These are phyloP conservation scores for Fusarium compactum DNA, from an alignment of 2,329 filamentous ascomycete species.

Conservation along the genomic window DNA sequence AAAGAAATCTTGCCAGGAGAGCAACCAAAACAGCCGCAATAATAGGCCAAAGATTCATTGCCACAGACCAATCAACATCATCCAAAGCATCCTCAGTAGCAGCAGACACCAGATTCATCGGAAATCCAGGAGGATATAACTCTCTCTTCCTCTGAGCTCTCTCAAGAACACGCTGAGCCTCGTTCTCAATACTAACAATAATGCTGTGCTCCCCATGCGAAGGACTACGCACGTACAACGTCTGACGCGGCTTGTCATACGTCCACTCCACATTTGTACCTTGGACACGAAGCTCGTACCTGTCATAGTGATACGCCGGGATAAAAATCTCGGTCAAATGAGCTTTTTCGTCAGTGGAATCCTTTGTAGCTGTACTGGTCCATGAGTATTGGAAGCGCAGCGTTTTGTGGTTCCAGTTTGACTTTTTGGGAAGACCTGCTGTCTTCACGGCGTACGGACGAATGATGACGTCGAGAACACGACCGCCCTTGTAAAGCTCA, in stretches of 20 bases:
- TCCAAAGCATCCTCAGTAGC: slow-evolving; percentile 39
- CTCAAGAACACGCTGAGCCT: slow-evolving; percentile 40
- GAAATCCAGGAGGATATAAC: slow-evolving; percentile 26
- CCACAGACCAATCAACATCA: slow-evolving; percentile 31
- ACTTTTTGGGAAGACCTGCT: slow-evolving; percentile 52
- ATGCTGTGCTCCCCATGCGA: slow-evolving; percentile 35
- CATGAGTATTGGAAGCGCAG: slow-evolving; percentile 54
- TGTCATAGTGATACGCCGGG: slow-evolving; percentile 54
- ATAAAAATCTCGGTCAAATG: slow-evolving; percentile 55
- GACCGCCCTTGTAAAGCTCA: slow-evolving; percentile 55
- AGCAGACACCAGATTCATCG: slow-evolving; percentile 28
- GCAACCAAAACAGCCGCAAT: slow-evolving; percentile 17
- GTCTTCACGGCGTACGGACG: slow-evolving; percentile 57
- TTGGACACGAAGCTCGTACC: slow-evolving; percentile 45
- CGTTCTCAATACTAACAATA: slow-evolving; percentile 43
- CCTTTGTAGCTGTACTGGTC: slow-evolving; percentile 29
- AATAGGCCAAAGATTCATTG: slow-evolving; percentile 3
- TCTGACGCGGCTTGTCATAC: slow-evolving; percentile 47
- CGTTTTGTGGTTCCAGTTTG: slow-evolving; percentile 53
- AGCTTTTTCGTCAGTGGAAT: slow-evolving; percentile 37
- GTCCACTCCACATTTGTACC: slow-evolving; percentile 50
- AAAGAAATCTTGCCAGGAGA: slow-evolving; percentile 8
- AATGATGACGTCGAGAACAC: slow-evolving; percentile 55
- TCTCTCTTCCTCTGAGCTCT: slow-evolving; percentile 22
- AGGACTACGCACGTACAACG: slow-evolving; percentile 46